Evolutionary conservation across 2,329 filamentous ascomycete species (phyloP).

Genomic region (Passalora sequoiae): DNA sequence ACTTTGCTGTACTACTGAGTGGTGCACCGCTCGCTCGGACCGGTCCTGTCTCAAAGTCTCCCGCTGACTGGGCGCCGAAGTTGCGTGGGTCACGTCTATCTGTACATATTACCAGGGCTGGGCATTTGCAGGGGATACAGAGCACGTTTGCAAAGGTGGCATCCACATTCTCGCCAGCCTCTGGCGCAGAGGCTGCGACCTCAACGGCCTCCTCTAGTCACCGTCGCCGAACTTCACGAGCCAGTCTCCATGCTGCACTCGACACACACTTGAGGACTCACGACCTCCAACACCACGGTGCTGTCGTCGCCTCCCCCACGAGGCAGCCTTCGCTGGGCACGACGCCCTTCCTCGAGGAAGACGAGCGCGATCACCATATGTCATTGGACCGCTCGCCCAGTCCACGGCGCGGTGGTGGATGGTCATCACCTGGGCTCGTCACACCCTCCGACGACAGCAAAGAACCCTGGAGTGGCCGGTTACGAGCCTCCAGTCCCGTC

Average conservation of each 20-base stretch:
- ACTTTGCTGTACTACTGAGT: no score
- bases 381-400: conserved; percentile 83
- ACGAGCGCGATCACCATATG: conserved; percentile 50
- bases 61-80: no score
- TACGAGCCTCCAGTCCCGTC: conserved; percentile 57
- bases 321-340: conserved; percentile 16
- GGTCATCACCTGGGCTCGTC: conserved; percentile 73
- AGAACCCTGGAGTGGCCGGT: conserved; percentile 52
- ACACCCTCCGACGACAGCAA: conserved; percentile 47
- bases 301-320: conserved; percentile 6
- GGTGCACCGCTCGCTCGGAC: no score
- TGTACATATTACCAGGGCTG: background rate
- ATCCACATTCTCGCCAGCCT: conserved; percentile 10
- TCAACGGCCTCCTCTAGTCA: conserved; percentile 13
- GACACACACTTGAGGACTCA: conserved; percentile 2
- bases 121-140: conserved; percentile 1
- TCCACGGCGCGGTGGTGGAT: conserved; percentile 76
- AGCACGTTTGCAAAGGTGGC: conserved; percentile 8
- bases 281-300: background rate
- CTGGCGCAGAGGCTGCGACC: conserved; percentile 20
- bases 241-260: conserved; percentile 12
- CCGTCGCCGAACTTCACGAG: conserved; percentile 19
- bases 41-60: no score
- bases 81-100: background rate
- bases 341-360: conserved; percentile 23